phyloP scores from a whole-genome alignment of 2,329 filamentous ascomycete species.

The Colletotrichum sp. region DNA sequence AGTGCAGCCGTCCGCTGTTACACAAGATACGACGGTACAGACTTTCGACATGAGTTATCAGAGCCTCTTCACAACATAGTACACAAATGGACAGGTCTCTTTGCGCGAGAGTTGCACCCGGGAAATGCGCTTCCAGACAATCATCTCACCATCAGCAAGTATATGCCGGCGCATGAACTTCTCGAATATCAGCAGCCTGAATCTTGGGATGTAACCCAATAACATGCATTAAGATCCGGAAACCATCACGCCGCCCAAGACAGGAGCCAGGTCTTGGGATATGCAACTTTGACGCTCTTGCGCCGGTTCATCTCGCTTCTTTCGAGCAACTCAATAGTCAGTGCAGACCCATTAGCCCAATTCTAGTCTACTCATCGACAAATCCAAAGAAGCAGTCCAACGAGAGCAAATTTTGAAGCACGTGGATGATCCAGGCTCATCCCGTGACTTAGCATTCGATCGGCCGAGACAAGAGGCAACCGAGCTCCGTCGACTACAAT shows the following conservation, averaged over 20 bases:
- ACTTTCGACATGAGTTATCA: background rate
- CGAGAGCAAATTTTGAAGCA: background rate
- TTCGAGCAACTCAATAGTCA: background rate
- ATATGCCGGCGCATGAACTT: background rate
- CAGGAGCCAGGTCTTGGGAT: background rate
- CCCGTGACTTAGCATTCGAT: background rate
- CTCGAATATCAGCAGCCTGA: fast-evolving
- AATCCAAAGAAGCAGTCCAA: background rate
- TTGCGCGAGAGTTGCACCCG: background rate
- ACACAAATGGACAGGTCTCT: background rate
- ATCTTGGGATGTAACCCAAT: fast-evolving
- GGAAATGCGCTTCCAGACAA: background rate
- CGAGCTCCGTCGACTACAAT: background rate
- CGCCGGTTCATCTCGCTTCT: background rate
- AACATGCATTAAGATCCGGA: fast-evolving
- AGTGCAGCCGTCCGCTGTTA: background rate
- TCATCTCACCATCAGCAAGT: background rate
- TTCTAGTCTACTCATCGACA: fast-evolving
- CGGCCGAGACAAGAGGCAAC: background rate
- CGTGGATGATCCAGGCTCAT: background rate
- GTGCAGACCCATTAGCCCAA: fast-evolving
- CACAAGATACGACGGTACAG: background rate
- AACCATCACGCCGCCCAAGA: background rate
- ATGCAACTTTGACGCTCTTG: background rate
- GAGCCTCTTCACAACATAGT: background rate